Base-by-base conservation (phyloP, 352 stramenopile genomes). In the Pythium brachiatum region DNA sequence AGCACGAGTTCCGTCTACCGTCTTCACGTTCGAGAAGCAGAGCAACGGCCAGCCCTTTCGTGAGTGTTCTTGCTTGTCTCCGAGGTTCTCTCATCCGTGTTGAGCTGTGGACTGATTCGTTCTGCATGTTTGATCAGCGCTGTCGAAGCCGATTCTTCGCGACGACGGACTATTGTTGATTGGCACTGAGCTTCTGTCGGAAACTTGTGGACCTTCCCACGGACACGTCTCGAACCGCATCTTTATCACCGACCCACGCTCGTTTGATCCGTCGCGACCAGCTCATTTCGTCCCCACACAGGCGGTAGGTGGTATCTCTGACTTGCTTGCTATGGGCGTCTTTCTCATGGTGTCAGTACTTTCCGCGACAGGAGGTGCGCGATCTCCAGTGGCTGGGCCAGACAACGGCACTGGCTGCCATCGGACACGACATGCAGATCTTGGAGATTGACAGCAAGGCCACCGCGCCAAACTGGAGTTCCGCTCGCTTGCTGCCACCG, bases 101-200 rank as follows among this genome's bases (percentile, higher is more conserved):
- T 25, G 4, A 7, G 4, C 51, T 7, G 15, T 23, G 23, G 3
- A 18, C 21, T 34, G 11, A 0, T 52, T 34, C 11, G 31, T 53
- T 25, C 20, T 29, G 47, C 59, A 20, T 56, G 76, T 56, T 32
- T 38, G 50, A 25, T 65, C 6, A 94, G 86, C 76, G 9, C 54
- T 94, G 27, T 90, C 77, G 5, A 94, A 94, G 56, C 86, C 83
- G 3, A 78, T 92, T 48, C 15, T 91, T 34, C 83, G 86, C 16
- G 78, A 92, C 43, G 86, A 94, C 32, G 86, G 86, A 7, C 39
- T 88, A 27, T 51, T 92, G 25, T 56, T 94, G 5, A 83, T 92
- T 5, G 86, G 86, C 26, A 91, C 81, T 0, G 83, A 92, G 52
- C 23, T 75, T 21, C 41, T 23, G 12, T 23, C 31, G 13, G 53